Base-by-base conservation (phyloP, 306 rosid species). In the Prunus salicina region DNA sequence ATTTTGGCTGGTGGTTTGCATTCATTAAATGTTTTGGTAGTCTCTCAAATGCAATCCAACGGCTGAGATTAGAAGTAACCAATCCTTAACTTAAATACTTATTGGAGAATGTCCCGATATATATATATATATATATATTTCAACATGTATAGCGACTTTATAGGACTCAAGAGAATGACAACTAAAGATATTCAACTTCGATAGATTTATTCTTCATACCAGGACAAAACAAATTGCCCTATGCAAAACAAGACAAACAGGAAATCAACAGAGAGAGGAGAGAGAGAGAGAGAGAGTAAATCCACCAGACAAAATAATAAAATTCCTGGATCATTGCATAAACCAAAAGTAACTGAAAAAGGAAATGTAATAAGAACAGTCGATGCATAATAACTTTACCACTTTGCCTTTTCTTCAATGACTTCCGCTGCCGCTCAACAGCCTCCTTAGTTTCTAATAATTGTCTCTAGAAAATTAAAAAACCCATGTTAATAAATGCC, bases 401-500 rank as follows among this genome's bases (percentile, higher is more conserved):
- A 47, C 89, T 69, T 74, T 89, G 98, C 75, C 89, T 88, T 88
- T 93, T 93, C 91, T 96, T 96, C 66, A 93, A 84, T n/a, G 76
- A 88, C 75, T 96, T 96, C 76, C 99, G 96, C 75, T 91, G 98
- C 69, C 99, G 88, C 75, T 93, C 98, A 58, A 96, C 84, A 46
- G 96, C 93, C 83, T 96, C 99, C 86, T 88, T 93, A 20, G 91
- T 87, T 85, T 96, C 99, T 47, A 93, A 58, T 55, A 96, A 83
- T 84, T 96, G 99, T 80, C 73, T 92, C 99, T 96, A 72, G 38
- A 52, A 57, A 69, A 76, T 30, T 5, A 27, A 28, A 27, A 82
- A 27, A 69, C 78, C 20, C 60, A 73, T 16, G 62, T 53, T 64
- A 83, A 38, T 51, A 25, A 16, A 24, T 38, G 30, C 18, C n/a